phyloP scores from a whole-genome alignment of 257 asterid genomes.

The Perilla frutescens region DNA sequence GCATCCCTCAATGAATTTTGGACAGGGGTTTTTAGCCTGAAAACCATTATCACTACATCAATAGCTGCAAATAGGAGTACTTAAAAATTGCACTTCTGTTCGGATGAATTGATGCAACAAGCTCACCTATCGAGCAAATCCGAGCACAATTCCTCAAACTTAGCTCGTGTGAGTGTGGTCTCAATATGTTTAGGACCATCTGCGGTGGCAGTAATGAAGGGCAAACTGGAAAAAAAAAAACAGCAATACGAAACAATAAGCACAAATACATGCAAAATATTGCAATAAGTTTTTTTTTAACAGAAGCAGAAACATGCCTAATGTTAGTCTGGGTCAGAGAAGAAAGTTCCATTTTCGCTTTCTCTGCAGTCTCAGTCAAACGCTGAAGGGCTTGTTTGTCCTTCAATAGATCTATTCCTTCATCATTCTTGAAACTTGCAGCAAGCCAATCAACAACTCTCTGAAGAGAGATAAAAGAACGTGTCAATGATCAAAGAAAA shows the following conservation, averaged over 20 bases:
- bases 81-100: background rate
- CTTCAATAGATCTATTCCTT: constrained; percentile 89
- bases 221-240: constrained; percentile 64
- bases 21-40: constrained; percentile 89
- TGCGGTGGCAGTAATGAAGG: constrained; percentile 98
- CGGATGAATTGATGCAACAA: constrained; percentile 9
- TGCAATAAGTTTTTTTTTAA: too few relatives aligned
- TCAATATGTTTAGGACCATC: constrained; percentile 99
- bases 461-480: constrained; percentile 48
- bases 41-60: background rate
- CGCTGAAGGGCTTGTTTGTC: constrained; percentile 99
- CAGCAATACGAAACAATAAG: constrained; percentile 15
- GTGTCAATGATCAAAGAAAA: constrained; percentile 11
- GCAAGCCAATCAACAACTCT: constrained; percentile 98
- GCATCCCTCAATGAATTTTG: constrained; percentile 95
- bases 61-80: background rate
- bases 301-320: constrained; percentile 46
- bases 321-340: constrained; percentile 89
- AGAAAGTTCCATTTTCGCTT: constrained; percentile 97
- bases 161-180: constrained; percentile 88
- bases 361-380: constrained; percentile 95
- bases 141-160: constrained; percentile 92
- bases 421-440: constrained; percentile 73
- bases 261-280: background rate
- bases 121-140: constrained; percentile 90